Evolutionary conservation across 2,329 filamentous ascomycete genomes (phyloP).

Genomic region (Metarhizium album): DNA sequence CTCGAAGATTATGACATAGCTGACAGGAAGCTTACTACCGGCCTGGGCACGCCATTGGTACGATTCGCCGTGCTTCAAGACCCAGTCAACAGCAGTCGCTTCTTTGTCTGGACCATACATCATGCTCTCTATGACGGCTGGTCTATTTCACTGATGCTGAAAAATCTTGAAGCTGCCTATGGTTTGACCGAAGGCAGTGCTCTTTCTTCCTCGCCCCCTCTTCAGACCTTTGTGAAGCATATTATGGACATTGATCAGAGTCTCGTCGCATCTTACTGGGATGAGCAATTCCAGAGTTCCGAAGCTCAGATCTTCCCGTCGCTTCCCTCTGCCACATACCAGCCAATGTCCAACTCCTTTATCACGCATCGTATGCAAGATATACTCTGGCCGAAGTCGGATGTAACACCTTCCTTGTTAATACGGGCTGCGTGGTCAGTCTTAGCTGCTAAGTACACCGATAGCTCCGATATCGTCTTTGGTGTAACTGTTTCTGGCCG

Average conservation of each 20-base stretch:
- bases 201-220: background rate
- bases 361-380: constrained; percentile 3
- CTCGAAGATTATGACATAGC: constrained; percentile 24
- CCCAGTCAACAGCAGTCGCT: background rate
- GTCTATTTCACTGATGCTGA: constrained; percentile 35
- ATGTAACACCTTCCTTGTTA: constrained; percentile 10
- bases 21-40: constrained; percentile 30
- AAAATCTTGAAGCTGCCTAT: constrained; percentile 30
- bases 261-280: background rate
- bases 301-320: constrained; percentile 3
- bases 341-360: constrained; percentile 1
- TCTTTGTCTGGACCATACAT: constrained; percentile 32
- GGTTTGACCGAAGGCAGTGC: constrained; percentile 10
- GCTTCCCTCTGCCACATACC: constrained; percentile 1
- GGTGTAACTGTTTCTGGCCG: constrained; percentile 16
- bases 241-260: background rate
- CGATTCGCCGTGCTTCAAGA: constrained; percentile 8
- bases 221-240: constrained; percentile 3
- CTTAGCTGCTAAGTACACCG: constrained; percentile 23
- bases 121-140: constrained; percentile 44
- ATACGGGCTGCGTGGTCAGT: constrained; percentile 18
- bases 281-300: constrained; percentile 12
- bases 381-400: constrained; percentile 1
- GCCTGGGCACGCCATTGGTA: constrained; percentile 13
- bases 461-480: constrained; percentile 19